These are phyloP conservation scores for Dentiscutata heterogama DNA, from an alignment of 371 early-diverging fungal genomes.

Conservation along the genomic window DNA sequence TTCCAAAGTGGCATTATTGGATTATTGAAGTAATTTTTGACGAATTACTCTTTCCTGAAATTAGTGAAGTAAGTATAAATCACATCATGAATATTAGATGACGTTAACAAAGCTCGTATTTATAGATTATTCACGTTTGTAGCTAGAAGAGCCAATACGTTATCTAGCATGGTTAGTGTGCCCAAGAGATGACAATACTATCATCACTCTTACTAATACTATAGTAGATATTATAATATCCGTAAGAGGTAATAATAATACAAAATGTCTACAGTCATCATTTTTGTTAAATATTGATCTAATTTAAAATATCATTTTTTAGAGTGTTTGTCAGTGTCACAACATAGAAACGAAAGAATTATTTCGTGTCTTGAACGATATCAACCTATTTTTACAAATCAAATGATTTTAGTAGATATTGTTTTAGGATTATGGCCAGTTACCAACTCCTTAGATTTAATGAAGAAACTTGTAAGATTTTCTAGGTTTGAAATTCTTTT, in stretches of 20 bases:
- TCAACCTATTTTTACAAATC: constrained; percentile 14
- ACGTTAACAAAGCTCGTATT: not conserved
- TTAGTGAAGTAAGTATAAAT: constrained; percentile 26
- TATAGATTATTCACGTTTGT: not conserved
- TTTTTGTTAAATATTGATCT: too few relatives aligned
- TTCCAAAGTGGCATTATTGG: constrained; percentile 43
- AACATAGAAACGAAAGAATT: constrained; percentile 15
- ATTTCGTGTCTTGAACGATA: not conserved
- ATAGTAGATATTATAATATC: constrained; percentile 35
- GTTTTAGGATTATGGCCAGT: constrained; percentile 27
- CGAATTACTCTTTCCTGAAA: not conserved
- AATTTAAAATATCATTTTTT: not conserved
- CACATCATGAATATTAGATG: not conserved
- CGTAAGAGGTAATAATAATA: constrained; percentile 30
- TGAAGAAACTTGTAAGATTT: constrained; percentile 32
- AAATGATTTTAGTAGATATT: constrained; percentile 17
- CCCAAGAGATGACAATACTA: constrained; percentile 14
- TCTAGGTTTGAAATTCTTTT: not conserved
- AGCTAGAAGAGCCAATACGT: constrained; percentile 28
- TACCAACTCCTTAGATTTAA: not conserved
- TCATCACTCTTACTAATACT: constrained; percentile 15
- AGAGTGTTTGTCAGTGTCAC: not conserved
- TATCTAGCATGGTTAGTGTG: constrained; percentile 34
- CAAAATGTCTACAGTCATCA: too few relatives aligned
- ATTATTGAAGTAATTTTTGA: constrained; percentile 38